Percentiles rank a stretch among this genome's conserved stretches.
Evolutionary conservation across 345 rosid genomes (phyloP).

Genomic region (Bruguiera gymnorhiza): DNA sequence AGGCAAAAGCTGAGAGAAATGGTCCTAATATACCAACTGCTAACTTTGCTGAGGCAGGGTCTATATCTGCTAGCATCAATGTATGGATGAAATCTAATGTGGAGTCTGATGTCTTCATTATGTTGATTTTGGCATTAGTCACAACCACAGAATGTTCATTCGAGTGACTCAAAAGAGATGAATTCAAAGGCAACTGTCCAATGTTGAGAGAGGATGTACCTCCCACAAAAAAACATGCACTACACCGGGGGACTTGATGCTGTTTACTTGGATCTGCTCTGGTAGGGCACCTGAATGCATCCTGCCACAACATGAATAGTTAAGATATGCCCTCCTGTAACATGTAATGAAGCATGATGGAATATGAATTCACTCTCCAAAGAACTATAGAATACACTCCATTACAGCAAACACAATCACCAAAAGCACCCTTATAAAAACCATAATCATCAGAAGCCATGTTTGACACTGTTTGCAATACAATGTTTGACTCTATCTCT

Average conservation of each 20-base stretch:
- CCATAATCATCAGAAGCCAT: no score
- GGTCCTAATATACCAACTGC: constrained; percentile 71
- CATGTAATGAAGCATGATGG: not conserved
- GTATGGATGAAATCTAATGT: constrained; percentile 22
- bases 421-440: no score
- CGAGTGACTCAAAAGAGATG: not conserved
- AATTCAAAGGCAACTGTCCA: constrained; percentile 10
- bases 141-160: not conserved
- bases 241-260: not conserved
- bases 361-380: not conserved
- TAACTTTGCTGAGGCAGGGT: constrained; percentile 71
- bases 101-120: constrained; percentile 6
- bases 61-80: constrained; percentile 54
- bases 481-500: no score
- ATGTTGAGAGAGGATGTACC: constrained; percentile 8
- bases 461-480: no score
- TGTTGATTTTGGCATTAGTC: not conserved
- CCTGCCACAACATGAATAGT: constrained; percentile 20
- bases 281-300: constrained; percentile 13
- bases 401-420: not conserved
- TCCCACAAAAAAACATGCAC: constrained; percentile 8
- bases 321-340: not conserved
- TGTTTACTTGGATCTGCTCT: constrained; percentile 8
- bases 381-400: not conserved
- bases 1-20: constrained; percentile 61